A percentile compares a stretch with the other conserved stretches of the same genome.
Conservation (phyloP, 768 basidiomycete species). For the Lyophyllum shimeji region DNA sequence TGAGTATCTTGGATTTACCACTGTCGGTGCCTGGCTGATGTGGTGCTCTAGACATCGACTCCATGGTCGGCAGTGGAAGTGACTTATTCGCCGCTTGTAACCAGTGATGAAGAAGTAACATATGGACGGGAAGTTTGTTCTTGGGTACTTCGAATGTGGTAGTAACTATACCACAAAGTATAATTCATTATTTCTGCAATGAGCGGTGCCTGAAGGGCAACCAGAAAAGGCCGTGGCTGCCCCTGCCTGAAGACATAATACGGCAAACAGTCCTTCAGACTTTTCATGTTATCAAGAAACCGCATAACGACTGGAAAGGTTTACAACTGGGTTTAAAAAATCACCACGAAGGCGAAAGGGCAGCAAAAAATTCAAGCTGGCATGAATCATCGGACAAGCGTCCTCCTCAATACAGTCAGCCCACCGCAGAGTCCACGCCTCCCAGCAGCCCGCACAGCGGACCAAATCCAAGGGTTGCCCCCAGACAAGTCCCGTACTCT, state of each 20-base stretch:
- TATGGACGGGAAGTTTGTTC: not conserved
- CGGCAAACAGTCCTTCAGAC: too few species aligned
- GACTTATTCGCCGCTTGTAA: conserved; percentile 34
- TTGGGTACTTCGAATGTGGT: not conserved
- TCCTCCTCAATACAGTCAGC: conserved; percentile 15
- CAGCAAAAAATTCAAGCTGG: conserved; percentile 21
- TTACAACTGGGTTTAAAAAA: conserved; percentile 3
- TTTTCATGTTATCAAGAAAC: not conserved
- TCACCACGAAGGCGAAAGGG: conserved; percentile 22
- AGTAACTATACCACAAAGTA: too few species aligned
- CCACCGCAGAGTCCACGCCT: conserved; percentile 11
- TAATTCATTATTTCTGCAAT: too few species aligned
- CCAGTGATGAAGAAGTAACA: conserved; percentile 1
- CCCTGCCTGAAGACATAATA: too few species aligned
- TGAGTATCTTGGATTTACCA: conserved; percentile 20
- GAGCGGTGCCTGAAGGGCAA: too few species aligned
- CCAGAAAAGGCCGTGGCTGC: too few species aligned
- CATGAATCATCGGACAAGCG: conserved; percentile 21
- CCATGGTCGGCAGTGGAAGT: conserved; percentile 33
- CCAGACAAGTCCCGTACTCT: conserved; percentile 30
- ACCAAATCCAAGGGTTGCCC: conserved; percentile 13
- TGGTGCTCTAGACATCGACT: conserved; percentile 34
- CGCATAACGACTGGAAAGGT: not conserved
- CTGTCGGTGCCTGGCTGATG: not conserved
- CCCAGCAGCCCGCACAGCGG: conserved; percentile 9